Percentiles rank a stretch among this genome's conserved stretches.
These are phyloP conservation scores for Graphiopsis chlorocephala DNA, from an alignment of 2,329 filamentous ascomycete genomes.

Conservation along the genomic window DNA sequence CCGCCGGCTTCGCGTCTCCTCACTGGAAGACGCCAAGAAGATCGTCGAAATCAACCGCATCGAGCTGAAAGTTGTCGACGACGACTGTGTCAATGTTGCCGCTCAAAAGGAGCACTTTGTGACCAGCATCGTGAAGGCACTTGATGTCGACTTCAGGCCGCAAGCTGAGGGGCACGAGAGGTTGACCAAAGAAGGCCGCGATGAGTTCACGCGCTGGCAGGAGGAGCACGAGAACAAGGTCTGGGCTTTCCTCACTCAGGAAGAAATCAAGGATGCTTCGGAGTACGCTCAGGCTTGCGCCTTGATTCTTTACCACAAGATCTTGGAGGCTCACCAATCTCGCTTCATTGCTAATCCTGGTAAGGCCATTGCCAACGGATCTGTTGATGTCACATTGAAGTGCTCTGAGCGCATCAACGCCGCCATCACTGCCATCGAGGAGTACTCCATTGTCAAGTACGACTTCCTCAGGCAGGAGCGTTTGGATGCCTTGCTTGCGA, in stretches of 20 bases:
- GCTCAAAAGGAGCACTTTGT: no score
- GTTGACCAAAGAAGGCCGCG: neutral
- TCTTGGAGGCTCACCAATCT: neutral
- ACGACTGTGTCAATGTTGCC: neutral
- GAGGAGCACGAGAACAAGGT: neutral
- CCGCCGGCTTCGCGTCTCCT: neutral
- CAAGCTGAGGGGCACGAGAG: neutral
- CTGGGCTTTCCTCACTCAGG: neutral
- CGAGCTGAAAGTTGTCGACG: neutral
- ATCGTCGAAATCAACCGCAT: neutral
- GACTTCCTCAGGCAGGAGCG: constrained; percentile 6
- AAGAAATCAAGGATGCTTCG: neutral
- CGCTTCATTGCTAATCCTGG: neutral
- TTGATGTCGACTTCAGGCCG: neutral
- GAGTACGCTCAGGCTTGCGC: neutral
- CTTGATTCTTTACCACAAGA: neutral
- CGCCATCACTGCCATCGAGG: neutral
- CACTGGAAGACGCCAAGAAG: neutral
- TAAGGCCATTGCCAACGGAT: neutral
- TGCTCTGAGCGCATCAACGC: neutral
- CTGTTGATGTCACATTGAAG: neutral
- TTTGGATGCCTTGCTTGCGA: neutral
- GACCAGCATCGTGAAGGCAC: neutral
- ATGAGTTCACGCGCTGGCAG: constrained; percentile 6
- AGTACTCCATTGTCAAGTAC: neutral